Evolutionary conservation across 805 yeast genomes (phyloP).

Genomic region (Myxozyma nipponensis): DNA sequence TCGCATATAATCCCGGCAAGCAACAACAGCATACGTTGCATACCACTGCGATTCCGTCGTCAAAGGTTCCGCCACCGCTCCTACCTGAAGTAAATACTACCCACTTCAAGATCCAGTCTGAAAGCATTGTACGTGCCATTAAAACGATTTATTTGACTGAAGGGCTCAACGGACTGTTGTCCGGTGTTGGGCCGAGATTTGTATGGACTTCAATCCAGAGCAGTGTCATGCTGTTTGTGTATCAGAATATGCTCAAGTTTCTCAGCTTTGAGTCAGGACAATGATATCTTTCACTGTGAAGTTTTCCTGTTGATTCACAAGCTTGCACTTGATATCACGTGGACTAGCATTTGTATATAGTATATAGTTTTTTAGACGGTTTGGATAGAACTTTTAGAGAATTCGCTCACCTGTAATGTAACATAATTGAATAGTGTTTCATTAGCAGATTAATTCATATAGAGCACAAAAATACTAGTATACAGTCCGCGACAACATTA

Average conservation of each 20-base stretch:
- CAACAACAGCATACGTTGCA: constrained; percentile 30
- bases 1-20: neutral
- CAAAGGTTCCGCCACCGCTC: neutral
- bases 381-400: neutral
- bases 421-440: neutral
- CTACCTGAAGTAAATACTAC: constrained; percentile 14
- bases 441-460: no score
- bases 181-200: constrained; percentile 95
- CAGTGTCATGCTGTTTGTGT: constrained; percentile 84
- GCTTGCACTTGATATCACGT: no score
- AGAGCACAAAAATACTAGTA: neutral
- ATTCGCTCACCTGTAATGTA: neutral
- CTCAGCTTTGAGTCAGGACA: constrained; percentile 9
- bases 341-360: neutral
- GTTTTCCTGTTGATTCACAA: no score
- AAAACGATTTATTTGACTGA: constrained; percentile 60
- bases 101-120: constrained; percentile 15
- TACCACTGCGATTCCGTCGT: neutral
- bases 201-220: constrained; percentile 97
- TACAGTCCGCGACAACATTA: no score
- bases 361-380: neutral
- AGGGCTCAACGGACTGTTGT: constrained; percentile 75
- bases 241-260: constrained; percentile 68
- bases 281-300: no score
- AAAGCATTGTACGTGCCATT: constrained; percentile 44